Percentiles rank a stretch among this genome's conserved stretches.
Conservation (phyloP, 2,329 filamentous ascomycete species). For the Ophiostoma populinum region DNA sequence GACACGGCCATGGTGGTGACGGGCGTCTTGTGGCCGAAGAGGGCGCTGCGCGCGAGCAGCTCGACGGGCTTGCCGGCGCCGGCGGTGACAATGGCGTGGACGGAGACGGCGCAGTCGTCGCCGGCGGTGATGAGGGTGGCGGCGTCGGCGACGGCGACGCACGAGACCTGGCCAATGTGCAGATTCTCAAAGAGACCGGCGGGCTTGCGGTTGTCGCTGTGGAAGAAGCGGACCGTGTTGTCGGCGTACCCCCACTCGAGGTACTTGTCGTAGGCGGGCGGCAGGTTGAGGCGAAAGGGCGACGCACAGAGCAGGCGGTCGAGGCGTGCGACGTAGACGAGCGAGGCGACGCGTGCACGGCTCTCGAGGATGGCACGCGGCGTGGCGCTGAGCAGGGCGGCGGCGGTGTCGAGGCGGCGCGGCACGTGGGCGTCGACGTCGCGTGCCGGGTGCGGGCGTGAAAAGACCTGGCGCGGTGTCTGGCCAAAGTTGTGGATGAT, state of each 20-base stretch:
- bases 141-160: conserved; percentile 71
- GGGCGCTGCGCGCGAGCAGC: conserved; percentile 55
- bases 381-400: conserved; percentile 58
- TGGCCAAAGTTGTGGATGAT: conserved; percentile 99
- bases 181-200: conserved; percentile 86
- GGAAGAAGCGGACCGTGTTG: conserved; percentile 73
- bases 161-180: conserved; percentile 77
- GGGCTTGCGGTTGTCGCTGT: conserved; percentile 63
- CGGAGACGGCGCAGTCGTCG: conserved; percentile 76
- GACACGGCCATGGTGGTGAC: conserved; percentile 72
- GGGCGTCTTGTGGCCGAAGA: conserved; percentile 80
- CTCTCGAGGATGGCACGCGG: conserved; percentile 63
- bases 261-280: conserved; percentile 74
- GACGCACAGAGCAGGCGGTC: conserved; percentile 73
- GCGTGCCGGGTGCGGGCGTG: conserved; percentile 58
- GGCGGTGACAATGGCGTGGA: conserved; percentile 59
- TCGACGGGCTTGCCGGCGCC: conserved; percentile 51
- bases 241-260: conserved; percentile 95
- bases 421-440: conserved; percentile 49
- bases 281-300: conserved; percentile 71
- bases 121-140: conserved; percentile 84
- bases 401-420: conserved; percentile 59
- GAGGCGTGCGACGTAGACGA: conserved; percentile 62
- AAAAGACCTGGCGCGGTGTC: conserved; percentile 89
- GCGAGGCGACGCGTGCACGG: conserved; percentile 61